These are phyloP conservation scores for Staphylotrichum tortipilum DNA, from an alignment of 495 filamentous ascomycete genomes.

Conservation along the genomic window DNA sequence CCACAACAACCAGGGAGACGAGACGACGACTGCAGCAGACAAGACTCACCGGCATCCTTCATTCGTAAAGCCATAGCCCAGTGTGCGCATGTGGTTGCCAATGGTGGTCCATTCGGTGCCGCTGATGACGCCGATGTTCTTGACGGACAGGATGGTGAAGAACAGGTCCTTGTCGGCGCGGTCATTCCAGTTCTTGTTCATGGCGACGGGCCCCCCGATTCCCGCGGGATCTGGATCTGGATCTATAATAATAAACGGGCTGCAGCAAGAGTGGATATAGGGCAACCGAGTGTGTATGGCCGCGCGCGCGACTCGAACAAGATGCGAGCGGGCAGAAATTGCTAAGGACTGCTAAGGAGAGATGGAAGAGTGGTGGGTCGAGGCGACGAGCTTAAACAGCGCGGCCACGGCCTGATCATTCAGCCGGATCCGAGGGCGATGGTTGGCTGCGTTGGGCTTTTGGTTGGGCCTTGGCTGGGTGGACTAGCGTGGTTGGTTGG, in stretches of 20 bases:
- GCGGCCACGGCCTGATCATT: conserved; percentile 16
- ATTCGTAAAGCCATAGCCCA: conserved; percentile 47
- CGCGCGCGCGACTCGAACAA: no score
- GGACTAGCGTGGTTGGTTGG: no score
- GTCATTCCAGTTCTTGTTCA: conserved; percentile 49
- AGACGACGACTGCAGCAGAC: conserved; percentile 4
- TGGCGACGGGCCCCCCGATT: conserved; percentile 14
- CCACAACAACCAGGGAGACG: no score
- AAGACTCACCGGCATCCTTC: conserved; percentile 45
- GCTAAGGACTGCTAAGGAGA: conserved; percentile 29
- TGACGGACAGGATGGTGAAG: conserved; percentile 47
- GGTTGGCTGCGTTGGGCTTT: not conserved
- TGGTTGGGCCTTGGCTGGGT: no score
- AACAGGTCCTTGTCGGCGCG: conserved; percentile 46
- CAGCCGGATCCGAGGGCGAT: conserved; percentile 9
- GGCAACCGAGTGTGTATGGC: no score
- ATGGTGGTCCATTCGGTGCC: conserved; percentile 45
- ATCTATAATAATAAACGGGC: conserved; percentile 3
- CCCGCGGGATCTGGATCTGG: no score
- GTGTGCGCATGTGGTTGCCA: conserved; percentile 40
- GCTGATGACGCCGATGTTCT: conserved; percentile 47
- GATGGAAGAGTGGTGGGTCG: conserved; percentile 16
- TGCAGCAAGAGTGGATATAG: conserved; percentile 10
- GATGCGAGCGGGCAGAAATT: no score
- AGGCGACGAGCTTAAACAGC: conserved; percentile 17